Base-by-base conservation (phyloP, 257 asterid species). In the Fraxinus anomala region DNA sequence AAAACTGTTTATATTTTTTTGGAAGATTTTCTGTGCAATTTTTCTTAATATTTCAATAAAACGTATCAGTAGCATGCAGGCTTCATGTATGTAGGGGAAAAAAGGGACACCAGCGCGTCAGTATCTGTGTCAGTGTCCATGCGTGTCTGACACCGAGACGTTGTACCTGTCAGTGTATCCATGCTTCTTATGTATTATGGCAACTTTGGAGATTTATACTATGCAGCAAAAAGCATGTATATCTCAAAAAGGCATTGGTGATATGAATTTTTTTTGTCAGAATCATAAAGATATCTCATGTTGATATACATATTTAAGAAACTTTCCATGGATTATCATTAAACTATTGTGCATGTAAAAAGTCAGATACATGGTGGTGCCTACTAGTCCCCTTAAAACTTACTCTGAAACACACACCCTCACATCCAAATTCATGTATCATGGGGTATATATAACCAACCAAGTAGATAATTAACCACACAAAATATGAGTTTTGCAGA, bases 401-500 rank as follows among this genome's bases (percentile, higher is more conserved):
- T 24, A 42, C n/a, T 26, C 49, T 65, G 2, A 14, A 36, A 36
- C 8, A 68, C 40, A 30, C 24, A 54, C 65, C 31, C 66, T 70
- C 59, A 24, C 40, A 30, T 2, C n/a, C 54, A 39, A 63, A 59
- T 36, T 54, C 77, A 75, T 47, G 72, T 63, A 39, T 10, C 56
- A 34, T 24, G 51, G 75, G 37, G 31, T 54, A 70, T 73, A 69
- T 49, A 24, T 39, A 42, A 49, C 74, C 73, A 72, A 49, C 49
- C 67, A 73, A 74, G 63, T 54, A 34, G 40, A 63, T 14, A 70
- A 26, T 19, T 13, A 28, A 10, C 16, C 39, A 74, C 9, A 44
- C n/a, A 78, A 75, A 83, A 70, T 79, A 74, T 71, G 73, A 79
- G 56, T 76, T 49, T 66, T 74, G 73, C 72, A 80, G 68, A 79